Evolutionary conservation across 208 protist genomes (phyloP).

Genomic region (Lotmaria passim): DNA sequence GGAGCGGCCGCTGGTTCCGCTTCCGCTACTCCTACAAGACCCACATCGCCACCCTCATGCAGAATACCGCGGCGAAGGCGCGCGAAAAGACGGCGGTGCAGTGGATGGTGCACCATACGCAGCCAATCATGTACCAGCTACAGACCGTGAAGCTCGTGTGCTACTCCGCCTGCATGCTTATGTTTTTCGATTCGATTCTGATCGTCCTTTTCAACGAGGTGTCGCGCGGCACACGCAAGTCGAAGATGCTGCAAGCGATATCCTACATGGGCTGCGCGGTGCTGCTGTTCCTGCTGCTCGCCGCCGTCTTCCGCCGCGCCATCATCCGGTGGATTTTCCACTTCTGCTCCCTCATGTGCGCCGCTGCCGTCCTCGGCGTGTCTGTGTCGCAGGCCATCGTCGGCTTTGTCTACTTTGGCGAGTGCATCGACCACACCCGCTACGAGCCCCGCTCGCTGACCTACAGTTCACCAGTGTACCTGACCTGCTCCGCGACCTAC

Average conservation of each 20-base stretch:
- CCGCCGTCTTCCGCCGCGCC: conserved; percentile 31
- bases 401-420: conserved; percentile 31
- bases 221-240: conserved; percentile 11
- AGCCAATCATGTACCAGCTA: conserved; percentile 39
- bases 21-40: conserved; percentile 47
- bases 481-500: conserved; percentile 32
- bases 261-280: conserved; percentile 42
- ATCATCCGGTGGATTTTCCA: conserved; percentile 24
- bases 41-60: conserved; percentile 27
- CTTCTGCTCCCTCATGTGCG: conserved; percentile 23
- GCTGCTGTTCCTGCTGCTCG: conserved; percentile 37
- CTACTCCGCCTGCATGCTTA: conserved; percentile 31
- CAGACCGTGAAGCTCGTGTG: conserved; percentile 28
- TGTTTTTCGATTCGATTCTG: conserved; percentile 49
- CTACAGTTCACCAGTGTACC: conserved; percentile 21
- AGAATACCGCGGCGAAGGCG: neutral
- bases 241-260: conserved; percentile 29
- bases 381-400: conserved; percentile 32
- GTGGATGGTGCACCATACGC: conserved; percentile 11
- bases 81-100: conserved; percentile 6
- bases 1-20: conserved; percentile 48
- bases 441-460: conserved; percentile 14
- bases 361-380: conserved; percentile 26
- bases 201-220: conserved; percentile 46
- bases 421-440: conserved; percentile 31